Base-by-base conservation (phyloP, 805 yeast genomes). In the Teunomyces barrocoloradensis region DNA sequence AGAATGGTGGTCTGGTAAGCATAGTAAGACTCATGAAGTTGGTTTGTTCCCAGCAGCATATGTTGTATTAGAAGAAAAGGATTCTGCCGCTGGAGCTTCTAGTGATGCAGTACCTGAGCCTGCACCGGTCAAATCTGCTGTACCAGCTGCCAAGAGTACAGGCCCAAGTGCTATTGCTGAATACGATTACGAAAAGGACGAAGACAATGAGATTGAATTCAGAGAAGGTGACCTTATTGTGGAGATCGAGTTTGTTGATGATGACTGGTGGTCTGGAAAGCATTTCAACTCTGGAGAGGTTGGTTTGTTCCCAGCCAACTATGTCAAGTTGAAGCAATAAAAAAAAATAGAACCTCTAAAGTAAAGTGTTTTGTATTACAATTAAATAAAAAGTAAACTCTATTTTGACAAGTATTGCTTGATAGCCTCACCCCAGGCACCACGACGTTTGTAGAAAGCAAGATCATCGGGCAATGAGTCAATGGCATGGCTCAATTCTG, bases 231-330 rank as follows among this genome's bases (percentile, higher is more conserved):
- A 89, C 56, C 59, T 75, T 50, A 89, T 94, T 52, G 73, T 81
- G 15, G 87, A 89, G 50, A 86, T 94, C 52, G 96, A 90, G 57
- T 87, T 88, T 65, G 86, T 88, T 13, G 96, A 90, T 58, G 96
- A 89, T 40, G 96, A 89, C 63, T 94, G 99, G 99, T 94, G 98
- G 98, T 75, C 86, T 46, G 99, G 99, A 44, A 82, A 80, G 52
- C 76, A 84, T 56, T 48, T 63, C 20, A 76, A 67, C 48, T 70
- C 82, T 28, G 97, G 96, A 39, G 86, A 82, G 55, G 77, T 79
- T 55, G 94, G 94, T 48, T 74, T 92, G 47, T 91, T 92, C 82
- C 99, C 99, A 45, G 82, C 96, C 36, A 90, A 89, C 68, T 89
- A 87, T 63, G 98, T 94, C 43, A 59, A 51, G 20, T 60, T 62